Percentiles rank a stretch among this genome's conserved stretches.
phyloP scores from a whole-genome alignment of 148 eudicot species.

The Talinum fruticosum region DNA sequence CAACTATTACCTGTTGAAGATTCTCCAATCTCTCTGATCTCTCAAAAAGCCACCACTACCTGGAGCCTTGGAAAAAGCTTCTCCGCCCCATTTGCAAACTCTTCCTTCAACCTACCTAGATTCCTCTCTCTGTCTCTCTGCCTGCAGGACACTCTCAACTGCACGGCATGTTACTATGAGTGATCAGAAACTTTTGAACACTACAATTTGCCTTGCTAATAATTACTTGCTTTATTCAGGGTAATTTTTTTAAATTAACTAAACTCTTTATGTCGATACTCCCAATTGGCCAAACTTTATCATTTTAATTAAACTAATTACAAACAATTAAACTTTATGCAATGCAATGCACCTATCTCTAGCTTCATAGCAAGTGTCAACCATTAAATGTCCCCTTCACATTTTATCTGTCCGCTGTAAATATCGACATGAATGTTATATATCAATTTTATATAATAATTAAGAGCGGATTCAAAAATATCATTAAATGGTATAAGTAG shows the following conservation, averaged over 20 bases:
- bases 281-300: background rate
- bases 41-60: slow-evolving; percentile 1
- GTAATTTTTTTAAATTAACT: background rate
- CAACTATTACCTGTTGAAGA: no score
- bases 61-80: background rate
- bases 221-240: background rate
- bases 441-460: no score
- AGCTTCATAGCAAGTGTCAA: no score
- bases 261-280: background rate
- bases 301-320: no score
- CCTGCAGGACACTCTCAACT: background rate
- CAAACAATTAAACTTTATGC: no score
- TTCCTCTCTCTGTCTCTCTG: background rate
- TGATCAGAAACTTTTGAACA: background rate
- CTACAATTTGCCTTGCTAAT: background rate
- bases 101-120: background rate
- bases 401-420: no score
- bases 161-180: slow-evolving; percentile 1
- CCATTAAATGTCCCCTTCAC: no score
- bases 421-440: no score
- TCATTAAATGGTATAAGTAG: no score
- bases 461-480: no score
- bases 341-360: no score
- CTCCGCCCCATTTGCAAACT: background rate
- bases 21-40: background rate